Base-by-base conservation (phyloP, 345 rosid species). In the Luvunga scandens region DNA sequence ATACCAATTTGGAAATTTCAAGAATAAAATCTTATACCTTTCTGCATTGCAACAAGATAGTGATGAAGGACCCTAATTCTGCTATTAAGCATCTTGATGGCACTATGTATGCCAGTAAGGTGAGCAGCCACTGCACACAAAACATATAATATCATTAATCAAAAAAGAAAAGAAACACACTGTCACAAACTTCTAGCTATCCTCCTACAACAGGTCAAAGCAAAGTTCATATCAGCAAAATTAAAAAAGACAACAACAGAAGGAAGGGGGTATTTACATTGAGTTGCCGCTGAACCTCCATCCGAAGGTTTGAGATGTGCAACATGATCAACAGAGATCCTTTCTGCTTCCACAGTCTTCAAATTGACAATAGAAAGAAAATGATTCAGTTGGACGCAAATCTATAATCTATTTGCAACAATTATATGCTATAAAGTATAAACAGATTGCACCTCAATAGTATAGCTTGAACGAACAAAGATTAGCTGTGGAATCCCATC, bases 251-350 rank as follows among this genome's bases (percentile, higher is more conserved):
- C 63, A 25, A 24, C 50, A 9, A 24, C 7, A 12, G 71, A 50
- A 31, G 10, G 21, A 6, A 16, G 30, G n/a, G 72, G 38, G 71
- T 38, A 79, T 84, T 87, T 55, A 90, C 99, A 84, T 67, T 96
- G 99, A 22, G 99, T 96, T 77, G 98, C 99, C 9, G 99, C 98
- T 27, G 98, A 92, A 72, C 99, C 95, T 73, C 99, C 99, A 80
- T 94, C 95, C 76, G 99, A 93, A 48, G 99, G 98, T 83, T 95
- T 95, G 45, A 95, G 97, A 87, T 95, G 99, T 65, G 99, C 99
- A 80, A 95, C 98, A 85, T 95, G 98, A 84, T 95, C 98, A 6
- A 93, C 97, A n/a, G 98, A 95, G 66, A 95, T 95, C 80, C 99
- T 66, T 85, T 91, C 97, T 13, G 98, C 98, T 85, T 94, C 98